Percentiles rank a stretch among this genome's conserved stretches.
Conservation (phyloP, 768 basidiomycete genomes). For the Punctularia strigosozonata region DNA sequence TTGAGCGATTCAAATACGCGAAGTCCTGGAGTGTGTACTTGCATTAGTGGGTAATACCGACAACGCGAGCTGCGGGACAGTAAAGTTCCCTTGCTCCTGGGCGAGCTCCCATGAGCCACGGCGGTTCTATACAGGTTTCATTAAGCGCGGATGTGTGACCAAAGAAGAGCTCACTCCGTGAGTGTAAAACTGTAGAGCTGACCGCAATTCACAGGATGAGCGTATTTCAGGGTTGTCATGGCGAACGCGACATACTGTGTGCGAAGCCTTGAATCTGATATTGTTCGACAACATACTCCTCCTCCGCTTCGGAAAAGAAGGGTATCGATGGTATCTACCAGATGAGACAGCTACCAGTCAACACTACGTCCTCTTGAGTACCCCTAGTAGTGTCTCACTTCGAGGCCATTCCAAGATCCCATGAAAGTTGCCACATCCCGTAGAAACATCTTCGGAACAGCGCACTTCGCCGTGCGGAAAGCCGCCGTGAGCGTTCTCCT, state of each 20-base stretch:
- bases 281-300: slow-evolving; percentile 60
- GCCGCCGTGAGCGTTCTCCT: slow-evolving; percentile 46
- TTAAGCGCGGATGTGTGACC: neutral
- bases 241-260: slow-evolving; percentile 34
- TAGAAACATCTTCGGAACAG: slow-evolving; percentile 46
- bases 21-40: slow-evolving; percentile 3
- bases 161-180: slow-evolving; percentile 25
- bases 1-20: neutral
- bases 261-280: slow-evolving; percentile 46
- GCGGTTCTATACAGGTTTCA: slow-evolving; percentile 23
- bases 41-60: slow-evolving; percentile 27
- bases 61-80: slow-evolving; percentile 29
- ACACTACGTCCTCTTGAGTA: neutral
- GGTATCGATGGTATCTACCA: slow-evolving; percentile 50
- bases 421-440: slow-evolving; percentile 37
- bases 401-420: slow-evolving; percentile 34
- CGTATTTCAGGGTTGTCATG: neutral
- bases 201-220: neutral
- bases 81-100: slow-evolving; percentile 28
- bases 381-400: slow-evolving; percentile 21
- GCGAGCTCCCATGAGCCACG: slow-evolving; percentile 24
- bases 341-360: slow-evolving; percentile 1
- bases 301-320: slow-evolving; percentile 49
- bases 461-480: slow-evolving; percentile 36
- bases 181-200: slow-evolving; percentile 63